A percentile compares a stretch with the other conserved stretches of the same genome.
These are phyloP conservation scores for Teratosphaeria destructans DNA, from an alignment of 2,329 filamentous ascomycete genomes.

Conservation along the genomic window DNA sequence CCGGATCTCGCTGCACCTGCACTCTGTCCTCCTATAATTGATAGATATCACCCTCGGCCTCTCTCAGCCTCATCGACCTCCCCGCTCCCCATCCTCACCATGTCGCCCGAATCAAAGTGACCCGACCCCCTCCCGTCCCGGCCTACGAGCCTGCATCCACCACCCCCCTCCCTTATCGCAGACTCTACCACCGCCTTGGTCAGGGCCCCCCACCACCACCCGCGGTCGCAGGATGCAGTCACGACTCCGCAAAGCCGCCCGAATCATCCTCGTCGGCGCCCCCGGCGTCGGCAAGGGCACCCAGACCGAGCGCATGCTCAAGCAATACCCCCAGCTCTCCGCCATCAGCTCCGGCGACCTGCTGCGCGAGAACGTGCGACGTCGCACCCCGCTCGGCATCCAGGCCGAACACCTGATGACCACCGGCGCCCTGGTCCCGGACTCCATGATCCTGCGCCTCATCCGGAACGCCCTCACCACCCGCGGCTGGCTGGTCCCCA, in stretches of 20 bases:
- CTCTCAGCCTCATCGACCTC: background rate
- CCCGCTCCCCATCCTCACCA: background rate
- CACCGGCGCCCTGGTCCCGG: slow-evolving; percentile 78
- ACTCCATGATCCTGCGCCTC: slow-evolving; percentile 81
- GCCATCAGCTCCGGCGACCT: slow-evolving; percentile 92
- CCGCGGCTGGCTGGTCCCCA: slow-evolving; percentile 63
- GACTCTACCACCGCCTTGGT: slow-evolving; percentile 1
- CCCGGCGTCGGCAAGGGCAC: slow-evolving; percentile 95
- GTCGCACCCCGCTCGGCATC: slow-evolving; percentile 74
- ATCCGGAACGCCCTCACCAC: slow-evolving; percentile 81
- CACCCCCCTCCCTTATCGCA: background rate
- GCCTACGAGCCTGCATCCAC: background rate
- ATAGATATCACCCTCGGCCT: background rate
- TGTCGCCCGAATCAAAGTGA: background rate
- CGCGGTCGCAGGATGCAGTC: slow-evolving; percentile 27
- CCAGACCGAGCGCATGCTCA: slow-evolving; percentile 78
- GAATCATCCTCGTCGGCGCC: slow-evolving; percentile 88
- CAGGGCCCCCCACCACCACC: background rate
- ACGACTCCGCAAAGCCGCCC: slow-evolving; percentile 56
- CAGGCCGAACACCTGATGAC: slow-evolving; percentile 85
- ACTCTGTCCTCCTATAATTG: background rate
- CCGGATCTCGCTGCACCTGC: background rate
- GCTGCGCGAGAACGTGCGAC: slow-evolving; percentile 83
- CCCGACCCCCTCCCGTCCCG: background rate
- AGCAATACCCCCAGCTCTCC: slow-evolving; percentile 77